phyloP scores from a whole-genome alignment of 371 early-diverging fungal species.

The Lichtheimia hyalospora region DNA sequence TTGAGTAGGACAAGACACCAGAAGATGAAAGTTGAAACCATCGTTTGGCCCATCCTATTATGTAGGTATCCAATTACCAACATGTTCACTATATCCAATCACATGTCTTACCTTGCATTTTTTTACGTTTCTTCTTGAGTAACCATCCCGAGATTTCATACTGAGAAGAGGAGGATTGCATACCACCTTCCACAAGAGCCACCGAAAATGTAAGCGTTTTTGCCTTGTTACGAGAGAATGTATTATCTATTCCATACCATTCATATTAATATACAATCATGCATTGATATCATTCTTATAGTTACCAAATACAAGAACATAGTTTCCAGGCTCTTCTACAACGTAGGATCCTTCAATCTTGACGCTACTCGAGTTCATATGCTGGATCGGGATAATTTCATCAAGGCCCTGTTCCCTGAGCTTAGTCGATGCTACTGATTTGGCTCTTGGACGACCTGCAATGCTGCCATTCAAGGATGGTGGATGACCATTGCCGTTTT shows the following conservation, averaged over 20 bases:
- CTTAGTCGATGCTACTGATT: conserved; percentile 24
- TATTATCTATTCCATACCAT: conserved; percentile 66
- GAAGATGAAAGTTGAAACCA: conserved; percentile 66
- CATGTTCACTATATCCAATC: not conserved
- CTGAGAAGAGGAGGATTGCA: conserved; percentile 5
- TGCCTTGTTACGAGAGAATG: conserved; percentile 86
- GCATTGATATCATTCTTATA: not conserved
- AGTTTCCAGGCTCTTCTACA: conserved; percentile 39
- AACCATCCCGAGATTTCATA: conserved; percentile 65
- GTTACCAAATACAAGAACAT: conserved; percentile 44
- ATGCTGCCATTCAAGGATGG: not conserved
- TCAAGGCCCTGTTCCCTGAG: conserved; percentile 22
- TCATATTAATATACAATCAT: too few relatives aligned
- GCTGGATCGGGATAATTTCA: conserved; percentile 33
- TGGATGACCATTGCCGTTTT: not conserved
- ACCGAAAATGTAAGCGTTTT: conserved; percentile 88
- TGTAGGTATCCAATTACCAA: not conserved
- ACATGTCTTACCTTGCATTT: conserved; percentile 66
- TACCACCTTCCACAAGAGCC: conserved; percentile 15
- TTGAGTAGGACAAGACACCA: conserved; percentile 64
- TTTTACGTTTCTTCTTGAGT: conserved; percentile 60
- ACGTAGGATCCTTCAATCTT: conserved; percentile 31
- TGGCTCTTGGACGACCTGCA: conserved; percentile 16
- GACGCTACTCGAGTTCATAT: conserved; percentile 24
- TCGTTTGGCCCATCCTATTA: conserved; percentile 72